phyloP scores from a whole-genome alignment of 2,329 filamentous ascomycete genomes.

The Epichloe sibirici region DNA sequence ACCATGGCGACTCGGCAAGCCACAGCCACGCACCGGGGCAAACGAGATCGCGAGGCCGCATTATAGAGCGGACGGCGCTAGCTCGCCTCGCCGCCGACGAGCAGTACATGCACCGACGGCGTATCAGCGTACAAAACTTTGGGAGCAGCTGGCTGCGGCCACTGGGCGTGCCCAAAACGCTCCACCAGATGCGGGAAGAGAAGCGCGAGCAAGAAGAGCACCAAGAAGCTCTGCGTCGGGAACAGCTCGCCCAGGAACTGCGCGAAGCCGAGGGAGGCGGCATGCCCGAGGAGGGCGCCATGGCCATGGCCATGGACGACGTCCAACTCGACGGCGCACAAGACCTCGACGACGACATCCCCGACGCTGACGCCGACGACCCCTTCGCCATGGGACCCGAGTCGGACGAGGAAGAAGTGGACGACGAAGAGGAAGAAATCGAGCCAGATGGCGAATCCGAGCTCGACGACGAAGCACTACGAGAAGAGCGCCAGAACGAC shows the following conservation, averaged over 20 bases:
- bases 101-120: constrained; percentile 60
- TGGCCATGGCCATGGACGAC: constrained; percentile 27
- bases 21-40: constrained; percentile 20
- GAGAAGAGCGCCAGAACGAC: constrained; percentile 34
- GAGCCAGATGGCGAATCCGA: constrained; percentile 28
- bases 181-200: constrained; percentile 84
- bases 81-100: constrained; percentile 66
- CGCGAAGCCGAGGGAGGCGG: constrained; percentile 46
- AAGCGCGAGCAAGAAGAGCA: constrained; percentile 79
- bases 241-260: constrained; percentile 61
- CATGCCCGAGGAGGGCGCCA: constrained; percentile 31
- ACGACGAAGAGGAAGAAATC: constrained; percentile 26
- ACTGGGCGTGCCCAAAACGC: constrained; percentile 76
- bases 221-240: constrained; percentile 57
- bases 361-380: constrained; percentile 43
- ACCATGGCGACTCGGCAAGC: constrained; percentile 16
- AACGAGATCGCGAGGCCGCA: constrained; percentile 28
- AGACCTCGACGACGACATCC: constrained; percentile 64
- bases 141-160: constrained; percentile 85
- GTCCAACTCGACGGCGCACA: constrained; percentile 42
- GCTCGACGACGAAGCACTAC: constrained; percentile 25
- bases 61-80: constrained; percentile 48
- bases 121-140: constrained; percentile 73
- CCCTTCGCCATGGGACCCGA: constrained; percentile 38
- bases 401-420: constrained; percentile 26